Evolutionary conservation across 164 flowering plant species (phyloP).

Genomic region (Stephania japonica): DNA sequence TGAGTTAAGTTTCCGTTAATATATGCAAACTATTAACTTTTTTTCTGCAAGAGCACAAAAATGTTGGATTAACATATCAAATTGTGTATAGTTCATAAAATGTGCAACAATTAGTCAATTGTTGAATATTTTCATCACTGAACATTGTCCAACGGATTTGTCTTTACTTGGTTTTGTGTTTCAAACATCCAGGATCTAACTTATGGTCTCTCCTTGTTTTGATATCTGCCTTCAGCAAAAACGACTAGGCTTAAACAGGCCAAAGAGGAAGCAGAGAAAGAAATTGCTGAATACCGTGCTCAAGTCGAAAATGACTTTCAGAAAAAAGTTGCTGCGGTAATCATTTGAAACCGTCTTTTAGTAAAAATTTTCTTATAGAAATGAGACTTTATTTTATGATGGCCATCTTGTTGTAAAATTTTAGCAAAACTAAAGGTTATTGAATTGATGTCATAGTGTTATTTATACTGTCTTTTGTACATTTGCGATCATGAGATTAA

Average conservation of each 20-base stretch:
- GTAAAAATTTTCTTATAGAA: background rate
- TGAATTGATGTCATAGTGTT: too few species aligned
- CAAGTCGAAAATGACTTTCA: conserved; percentile 52
- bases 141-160: background rate
- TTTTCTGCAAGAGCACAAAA: too few species aligned
- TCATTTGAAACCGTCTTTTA: background rate
- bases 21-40: background rate
- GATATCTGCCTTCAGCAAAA: conserved; percentile 34
- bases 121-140: background rate
- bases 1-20: background rate
- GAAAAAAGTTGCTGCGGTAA: conserved; percentile 51
- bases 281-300: conserved; percentile 47
- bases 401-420: too few species aligned
- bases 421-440: too few species aligned
- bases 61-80: too few species aligned
- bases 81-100: background rate
- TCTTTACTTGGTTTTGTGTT: background rate
- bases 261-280: conserved; percentile 67
- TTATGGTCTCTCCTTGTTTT: background rate
- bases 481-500: too few species aligned
- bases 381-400: too few species aligned
- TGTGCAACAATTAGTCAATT: background rate
- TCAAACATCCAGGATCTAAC: background rate
- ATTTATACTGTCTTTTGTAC: too few species aligned
- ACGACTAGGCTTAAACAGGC: conserved; percentile 65